Evolutionary conservation across 1,284 basidiomycete species (phyloP), one percentile per base, ranked within the genome.

Genomic region (Caloboletus inedulis): DNA sequence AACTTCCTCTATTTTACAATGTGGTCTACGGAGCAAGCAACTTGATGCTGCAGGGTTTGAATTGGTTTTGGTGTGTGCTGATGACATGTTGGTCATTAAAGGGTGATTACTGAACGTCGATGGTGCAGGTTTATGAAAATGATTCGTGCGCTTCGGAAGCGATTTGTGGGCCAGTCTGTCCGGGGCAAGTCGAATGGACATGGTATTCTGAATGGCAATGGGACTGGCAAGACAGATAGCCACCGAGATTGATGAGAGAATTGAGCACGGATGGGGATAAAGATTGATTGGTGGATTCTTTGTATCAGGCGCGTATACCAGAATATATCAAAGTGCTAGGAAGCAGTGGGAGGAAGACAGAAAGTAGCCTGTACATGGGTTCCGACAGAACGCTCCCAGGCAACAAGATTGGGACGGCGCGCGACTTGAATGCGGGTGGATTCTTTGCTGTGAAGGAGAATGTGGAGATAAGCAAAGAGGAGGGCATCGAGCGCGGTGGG

Each of bases 401-500:
- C 77, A 37, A 89, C 80, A 30, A 91, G 81, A 62, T 91, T 91
- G 30, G 80, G 79, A 52, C 81, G 80, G 46, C 81, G 78, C 14
- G 81, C 79, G 21, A 90, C 81, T 61, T 88, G 84, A 33, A 82
- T 75, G 30, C 85, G 78, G 12, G 74, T 64, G 27, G 60, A 61
- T 46, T 82, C 79, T 42, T 72, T 69, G 16, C 77, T 75, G 43
- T 80, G 72, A 7, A 89, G 71, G 18, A 89, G 76, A 52, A 73
- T 75, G 65, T 89, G 83, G 9, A 91, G 72, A 59, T 91, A 91
- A 1, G 89, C 89, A 62, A 91, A 91, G 9, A 80, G 73, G 40
- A 90, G 79, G 2, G 89, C 89, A 64, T 91, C 89, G 12, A 91
- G 77, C 1, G 84, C 78, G 3, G 89, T 91, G 14, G 89, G 85